Conservation (phyloP, 768 basidiomycete species). For the Kwoniella europaea region DNA sequence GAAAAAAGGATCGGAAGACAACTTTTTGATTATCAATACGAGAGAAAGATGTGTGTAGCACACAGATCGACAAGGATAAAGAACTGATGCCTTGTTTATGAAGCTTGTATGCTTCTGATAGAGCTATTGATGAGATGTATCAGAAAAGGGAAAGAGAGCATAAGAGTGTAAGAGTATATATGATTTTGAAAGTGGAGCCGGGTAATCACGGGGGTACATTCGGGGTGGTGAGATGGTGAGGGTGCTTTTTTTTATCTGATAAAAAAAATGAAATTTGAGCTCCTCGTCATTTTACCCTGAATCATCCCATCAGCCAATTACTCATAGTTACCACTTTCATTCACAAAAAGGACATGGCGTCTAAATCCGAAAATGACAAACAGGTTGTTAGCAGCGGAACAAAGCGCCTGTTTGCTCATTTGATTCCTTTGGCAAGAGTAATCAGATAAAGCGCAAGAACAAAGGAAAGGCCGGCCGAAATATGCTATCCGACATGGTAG, state of each 20-base stretch:
- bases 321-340: not conserved
- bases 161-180: not conserved
- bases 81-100: not conserved
- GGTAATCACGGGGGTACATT: not conserved
- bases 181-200: not conserved
- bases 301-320: not conserved
- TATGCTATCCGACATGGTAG: not conserved
- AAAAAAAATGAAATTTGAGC: not conserved
- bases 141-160: not conserved
- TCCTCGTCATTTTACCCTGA: not conserved
- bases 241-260: slow-evolving; percentile 7
- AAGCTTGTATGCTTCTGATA: not conserved
- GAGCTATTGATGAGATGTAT: not conserved
- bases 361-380: not conserved
- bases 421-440: not conserved
- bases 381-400: not conserved
- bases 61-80: slow-evolving; percentile 10
- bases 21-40: not conserved
- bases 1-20: not conserved
- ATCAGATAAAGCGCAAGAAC: not conserved
- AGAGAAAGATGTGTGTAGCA: not conserved
- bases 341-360: not conserved
- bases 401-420: not conserved
- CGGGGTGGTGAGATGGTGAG: not conserved
- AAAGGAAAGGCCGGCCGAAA: not conserved